Evolutionary conservation across 2,329 filamentous ascomycete genomes (phyloP).

Genomic region (Helotiales sp.): DNA sequence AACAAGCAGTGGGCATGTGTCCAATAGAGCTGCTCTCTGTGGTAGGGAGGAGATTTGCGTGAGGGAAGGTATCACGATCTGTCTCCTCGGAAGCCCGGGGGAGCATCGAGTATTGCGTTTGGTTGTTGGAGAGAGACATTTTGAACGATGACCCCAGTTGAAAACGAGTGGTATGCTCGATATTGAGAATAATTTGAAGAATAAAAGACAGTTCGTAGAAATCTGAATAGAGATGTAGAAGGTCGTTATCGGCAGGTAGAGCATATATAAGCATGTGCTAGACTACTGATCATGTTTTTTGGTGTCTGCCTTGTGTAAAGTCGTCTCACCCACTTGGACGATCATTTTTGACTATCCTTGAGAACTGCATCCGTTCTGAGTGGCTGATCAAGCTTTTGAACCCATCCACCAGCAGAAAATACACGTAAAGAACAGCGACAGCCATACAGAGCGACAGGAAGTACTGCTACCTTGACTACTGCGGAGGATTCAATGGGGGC

Average conservation of each 20-base stretch:
- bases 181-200: not conserved
- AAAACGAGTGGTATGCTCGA: not conserved
- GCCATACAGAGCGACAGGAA: not conserved
- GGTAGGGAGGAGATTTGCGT: conserved; percentile 12
- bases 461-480: not conserved
- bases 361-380: not conserved
- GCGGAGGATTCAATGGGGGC: not conserved
- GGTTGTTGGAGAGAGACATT: not conserved
- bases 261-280: not conserved
- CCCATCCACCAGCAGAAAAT: not conserved
- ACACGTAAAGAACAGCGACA: not conserved
- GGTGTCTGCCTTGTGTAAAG: conserved; percentile 1
- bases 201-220: not conserved
- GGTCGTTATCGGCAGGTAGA: not conserved
- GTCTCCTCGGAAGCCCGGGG: conserved; percentile 11
- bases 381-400: not conserved
- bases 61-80: conserved; percentile 8
- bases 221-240: not conserved
- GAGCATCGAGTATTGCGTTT: not conserved
- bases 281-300: not conserved
- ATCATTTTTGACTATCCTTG: not conserved
- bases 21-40: not conserved
- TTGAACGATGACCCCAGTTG: not conserved
- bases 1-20: conserved; percentile 9
- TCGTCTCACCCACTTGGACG: not conserved